A percentile compares a stretch with the other conserved stretches of the same genome.
phyloP scores from a whole-genome alignment of 2,329 filamentous ascomycete species.

The Arthrobotrys musiformis region DNA sequence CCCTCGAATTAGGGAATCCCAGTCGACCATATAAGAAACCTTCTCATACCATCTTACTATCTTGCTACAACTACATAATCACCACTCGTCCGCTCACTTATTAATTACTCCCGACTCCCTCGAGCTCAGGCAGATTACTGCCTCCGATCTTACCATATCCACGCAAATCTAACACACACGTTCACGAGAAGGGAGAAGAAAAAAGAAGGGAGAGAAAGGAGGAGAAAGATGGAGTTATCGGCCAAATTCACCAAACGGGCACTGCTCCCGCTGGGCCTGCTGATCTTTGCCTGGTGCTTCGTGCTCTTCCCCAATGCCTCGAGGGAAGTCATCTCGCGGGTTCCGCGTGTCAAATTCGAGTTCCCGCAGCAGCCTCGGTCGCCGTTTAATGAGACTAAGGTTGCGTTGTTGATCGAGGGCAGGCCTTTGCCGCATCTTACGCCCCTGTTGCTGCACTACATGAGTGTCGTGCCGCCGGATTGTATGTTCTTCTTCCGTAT shows the following conservation, averaged over 20 bases:
- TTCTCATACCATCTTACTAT: too few relatives aligned
- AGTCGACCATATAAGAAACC: too few relatives aligned
- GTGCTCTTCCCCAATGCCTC: slow-evolving; percentile 43
- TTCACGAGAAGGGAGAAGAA: too few relatives aligned
- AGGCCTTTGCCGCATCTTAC: slow-evolving; percentile 67
- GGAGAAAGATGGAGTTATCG: slow-evolving; percentile 7
- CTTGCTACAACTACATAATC: too few relatives aligned
- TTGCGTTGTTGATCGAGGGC: slow-evolving; percentile 70
- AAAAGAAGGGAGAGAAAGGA: too few relatives aligned
- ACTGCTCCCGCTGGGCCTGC: slow-evolving; percentile 27
- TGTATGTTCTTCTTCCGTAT: slow-evolving; percentile 66
- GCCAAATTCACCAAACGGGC: slow-evolving; percentile 24
- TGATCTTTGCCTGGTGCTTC: slow-evolving; percentile 40
- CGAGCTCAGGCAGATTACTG: too few relatives aligned
- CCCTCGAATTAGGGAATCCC: too few relatives aligned
- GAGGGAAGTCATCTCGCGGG: slow-evolving; percentile 21
- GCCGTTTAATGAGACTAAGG: slow-evolving; percentile 67
- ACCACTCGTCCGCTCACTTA: too few relatives aligned
- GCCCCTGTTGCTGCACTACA: slow-evolving; percentile 69
- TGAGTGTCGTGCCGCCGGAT: slow-evolving; percentile 69
- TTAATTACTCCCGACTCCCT: too few relatives aligned
- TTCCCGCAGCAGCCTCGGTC: slow-evolving; percentile 59
- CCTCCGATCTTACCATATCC: too few relatives aligned
- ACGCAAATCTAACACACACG: too few relatives aligned
- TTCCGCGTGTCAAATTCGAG: slow-evolving; percentile 37